These are phyloP conservation scores for Ajuga chamaepitys DNA, from an alignment of 257 asterid species.

Conservation along the genomic window DNA sequence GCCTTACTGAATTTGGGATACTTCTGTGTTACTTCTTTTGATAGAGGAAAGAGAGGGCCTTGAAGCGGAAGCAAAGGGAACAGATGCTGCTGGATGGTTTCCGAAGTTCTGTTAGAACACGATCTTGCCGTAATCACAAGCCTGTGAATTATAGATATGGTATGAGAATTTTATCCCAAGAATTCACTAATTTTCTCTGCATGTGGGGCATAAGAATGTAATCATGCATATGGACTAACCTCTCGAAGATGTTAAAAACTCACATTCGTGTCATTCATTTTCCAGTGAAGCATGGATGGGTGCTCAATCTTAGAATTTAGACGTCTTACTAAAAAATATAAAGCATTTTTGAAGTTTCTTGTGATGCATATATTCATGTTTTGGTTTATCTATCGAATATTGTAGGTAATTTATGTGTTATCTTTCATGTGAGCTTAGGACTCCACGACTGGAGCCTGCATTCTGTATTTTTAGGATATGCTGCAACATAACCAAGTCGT, in stretches of 20 bases:
- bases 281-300: not conserved
- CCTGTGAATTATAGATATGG: constrained; percentile 66
- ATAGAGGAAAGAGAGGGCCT: constrained; percentile 67
- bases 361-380: not conserved
- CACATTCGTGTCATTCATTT: not conserved
- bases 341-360: not conserved
- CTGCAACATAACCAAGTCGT: not conserved
- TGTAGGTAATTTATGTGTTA: not conserved
- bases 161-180: constrained; percentile 13
- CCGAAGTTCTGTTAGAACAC: constrained; percentile 35
- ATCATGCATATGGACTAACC: not conserved
- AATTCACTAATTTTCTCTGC: not conserved
- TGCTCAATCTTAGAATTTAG: not conserved
- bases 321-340: not conserved
- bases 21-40: constrained; percentile 18
- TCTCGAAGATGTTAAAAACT: not conserved
- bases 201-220: not conserved
- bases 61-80: constrained; percentile 33
- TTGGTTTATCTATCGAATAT: not conserved
- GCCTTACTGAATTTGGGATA: constrained; percentile 6
- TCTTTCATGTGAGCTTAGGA: not conserved
- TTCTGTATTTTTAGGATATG: not conserved
- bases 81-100: constrained; percentile 30
- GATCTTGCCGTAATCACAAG: constrained; percentile 54
- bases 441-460: not conserved